These are phyloP conservation scores for Phytophthora kernoviae DNA, from an alignment of 352 stramenopile species.

Conservation along the genomic window DNA sequence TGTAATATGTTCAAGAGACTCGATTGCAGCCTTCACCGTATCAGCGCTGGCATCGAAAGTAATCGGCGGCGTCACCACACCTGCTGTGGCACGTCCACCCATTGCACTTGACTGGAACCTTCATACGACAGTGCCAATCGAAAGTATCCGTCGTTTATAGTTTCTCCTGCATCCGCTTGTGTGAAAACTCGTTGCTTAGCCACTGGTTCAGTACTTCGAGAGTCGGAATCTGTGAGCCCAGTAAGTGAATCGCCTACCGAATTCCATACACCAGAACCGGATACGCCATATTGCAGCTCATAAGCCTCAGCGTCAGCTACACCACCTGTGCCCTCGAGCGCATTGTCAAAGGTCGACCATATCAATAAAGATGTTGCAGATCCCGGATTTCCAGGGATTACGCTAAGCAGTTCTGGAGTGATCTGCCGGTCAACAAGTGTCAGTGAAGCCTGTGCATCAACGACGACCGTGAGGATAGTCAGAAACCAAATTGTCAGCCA, in stretches of 20 bases:
- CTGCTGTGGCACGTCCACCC: slow-evolving; percentile 21
- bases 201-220: slow-evolving; percentile 34
- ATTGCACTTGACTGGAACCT: slow-evolving; percentile 27
- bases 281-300: slow-evolving; percentile 56
- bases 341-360: slow-evolving; percentile 54
- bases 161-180: slow-evolving; percentile 47
- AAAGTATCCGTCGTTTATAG: slow-evolving; percentile 60
- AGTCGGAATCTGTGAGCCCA: slow-evolving; percentile 18
- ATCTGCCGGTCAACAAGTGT: slow-evolving; percentile 27
- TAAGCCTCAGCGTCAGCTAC: slow-evolving; percentile 45
- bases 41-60: slow-evolving; percentile 70
- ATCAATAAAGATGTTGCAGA: slow-evolving; percentile 39
- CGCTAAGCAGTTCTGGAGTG: slow-evolving; percentile 29
- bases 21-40: slow-evolving; percentile 68
- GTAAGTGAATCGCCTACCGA: slow-evolving; percentile 41
- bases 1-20: slow-evolving; percentile 71
- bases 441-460: slow-evolving; percentile 11
- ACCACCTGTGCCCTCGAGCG: slow-evolving; percentile 11
- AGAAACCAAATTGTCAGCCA: slow-evolving; percentile 10
- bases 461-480: background rate
- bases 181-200: slow-evolving; percentile 60
- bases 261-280: slow-evolving; percentile 46
- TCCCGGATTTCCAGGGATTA: slow-evolving; percentile 48
- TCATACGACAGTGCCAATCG: slow-evolving; percentile 49
- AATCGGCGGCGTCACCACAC: slow-evolving; percentile 60